Percentiles rank a stretch among this genome's conserved stretches.
Conservation (phyloP, 805 yeast genomes). For the Tetrapisispora iriomotensis region DNA sequence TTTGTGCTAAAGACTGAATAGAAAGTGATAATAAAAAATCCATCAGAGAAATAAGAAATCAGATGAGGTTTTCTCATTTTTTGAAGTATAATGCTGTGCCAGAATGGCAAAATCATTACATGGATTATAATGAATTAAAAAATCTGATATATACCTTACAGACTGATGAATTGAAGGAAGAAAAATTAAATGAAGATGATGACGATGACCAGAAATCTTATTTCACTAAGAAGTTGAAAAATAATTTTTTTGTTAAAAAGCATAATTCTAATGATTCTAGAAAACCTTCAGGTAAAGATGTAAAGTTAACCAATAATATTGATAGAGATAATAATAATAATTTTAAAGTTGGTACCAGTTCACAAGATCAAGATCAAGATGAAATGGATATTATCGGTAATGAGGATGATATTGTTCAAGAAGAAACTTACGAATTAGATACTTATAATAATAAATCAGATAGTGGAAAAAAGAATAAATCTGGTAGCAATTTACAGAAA, state of each 20-base stretch:
- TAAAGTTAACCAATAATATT: background rate
- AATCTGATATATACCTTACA: slow-evolving; percentile 48
- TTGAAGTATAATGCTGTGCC: slow-evolving; percentile 65
- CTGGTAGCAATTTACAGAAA: background rate
- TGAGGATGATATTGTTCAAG: slow-evolving; percentile 1
- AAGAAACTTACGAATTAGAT: slow-evolving; percentile 22
- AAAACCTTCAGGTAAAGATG: background rate
- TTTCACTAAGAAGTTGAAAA: slow-evolving; percentile 1
- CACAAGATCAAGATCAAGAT: background rate
- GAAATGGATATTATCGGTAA: background rate
- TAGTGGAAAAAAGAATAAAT: background rate
- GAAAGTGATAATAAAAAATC: too few species aligned
- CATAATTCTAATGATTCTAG: background rate
- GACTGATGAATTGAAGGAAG: slow-evolving; percentile 24
- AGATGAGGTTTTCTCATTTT: slow-evolving; percentile 66
- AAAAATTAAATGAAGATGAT: background rate
- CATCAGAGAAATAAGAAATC: too few species aligned
- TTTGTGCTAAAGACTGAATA: too few species aligned
- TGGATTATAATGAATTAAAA: slow-evolving; percentile 55
- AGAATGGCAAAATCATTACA: slow-evolving; percentile 78
- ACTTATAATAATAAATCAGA: slow-evolving; percentile 6
- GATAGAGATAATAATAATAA: background rate
- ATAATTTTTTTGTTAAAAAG: slow-evolving; percentile 1
- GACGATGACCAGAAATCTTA: background rate
- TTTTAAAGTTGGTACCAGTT: background rate